Evolutionary conservation across 768 basidiomycete genomes (phyloP), one percentile per base, ranked within the genome.

Genomic region (Calocera viscosa): DNA sequence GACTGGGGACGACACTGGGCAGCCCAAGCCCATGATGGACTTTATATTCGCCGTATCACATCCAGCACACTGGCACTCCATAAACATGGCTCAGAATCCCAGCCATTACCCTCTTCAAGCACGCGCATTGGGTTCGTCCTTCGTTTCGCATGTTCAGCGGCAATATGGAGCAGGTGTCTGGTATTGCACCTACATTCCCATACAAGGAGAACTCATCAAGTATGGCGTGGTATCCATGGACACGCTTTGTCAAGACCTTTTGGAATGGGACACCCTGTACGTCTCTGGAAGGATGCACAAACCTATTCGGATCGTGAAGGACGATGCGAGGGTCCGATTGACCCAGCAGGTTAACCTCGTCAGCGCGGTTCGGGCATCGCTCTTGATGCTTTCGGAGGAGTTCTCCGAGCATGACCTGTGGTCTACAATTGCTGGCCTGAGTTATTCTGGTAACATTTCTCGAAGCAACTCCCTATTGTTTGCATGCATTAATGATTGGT

Each of bases 281-380:
- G 85, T 95, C 41, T 90, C 94, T 0, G 96, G 96, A 0, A 83
- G 96, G 35, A 92, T 97, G 86, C 96, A 98, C 78, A 99, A 99
- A 77, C 96, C 96, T 0, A 83, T 94, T 63, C 85, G 91, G 64
- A 94, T 95, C 72, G 89, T 96, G 76, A 86, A 86, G 76, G 90
- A 94, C 75, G 92, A 96, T 74, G 88, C 93, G 1, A 88, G 94
- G 40, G 91, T 97, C 17, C 86, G 90, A 65, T 81, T 94, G 65
- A 92, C 94, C 22, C 90, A 94, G 74, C 90, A 95, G 72, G 91
- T 93, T 73, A 99, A 99, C 80, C 82, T 96, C 49, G 84, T 87
- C 14, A 92, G 90, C 14, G 94, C 94, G 1, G 81, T 96, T 19
- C 88, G 93, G 49, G 85, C 91, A n/a, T 88, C 93, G 0, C 86